Base-by-base conservation (phyloP, 2,329 filamentous ascomycete species). In the Neonectria ditissima region DNA sequence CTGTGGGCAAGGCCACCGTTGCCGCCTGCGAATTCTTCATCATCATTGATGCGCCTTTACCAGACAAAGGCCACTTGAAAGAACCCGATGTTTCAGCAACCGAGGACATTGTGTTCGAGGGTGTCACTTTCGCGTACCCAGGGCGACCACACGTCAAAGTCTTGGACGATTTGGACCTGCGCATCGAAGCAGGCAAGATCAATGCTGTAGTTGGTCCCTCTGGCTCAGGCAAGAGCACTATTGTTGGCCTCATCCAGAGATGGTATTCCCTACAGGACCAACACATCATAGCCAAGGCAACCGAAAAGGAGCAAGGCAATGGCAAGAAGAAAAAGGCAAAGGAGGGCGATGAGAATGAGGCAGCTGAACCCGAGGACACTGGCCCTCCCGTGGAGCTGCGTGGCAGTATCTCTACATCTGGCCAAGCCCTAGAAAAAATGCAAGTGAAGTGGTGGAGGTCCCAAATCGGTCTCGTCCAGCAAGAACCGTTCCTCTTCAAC, bases 141-240 rank as follows among this genome's bases (percentile, higher is more conserved):
- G 87, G 81, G 52, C 82, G 90, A 13, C 87, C 88, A 0, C 84
- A 89, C 62, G 85, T 90, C 64, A 87, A 87, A 70, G 86, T 92
- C 0, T 77, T 92, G 1, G 84, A 91, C 68, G 78, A 83, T 3
- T 75, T 92, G 3, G 82, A 84, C 69, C 77, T 92, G 9, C 80
- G 76, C 0, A 86, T 93, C 59, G 81, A 86, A 63, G 82, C 86
- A 8, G 89, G 89, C 20, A 91, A 91, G 71, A 85, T 89, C 2
- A 92, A 90, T 1, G 91, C 91, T 2, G 89, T 94, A 18, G 91
- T 94, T 20, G 91, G 91, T 0, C 86, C 90, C 0, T 92, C 89
- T 2, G 91, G 91, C 0, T 89, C 86, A 5, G 91, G 92, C 0
- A 94, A 94, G 75, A 91, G 88, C 54, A 94, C 91, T 0, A 87